Percentiles rank a stretch among this genome's conserved stretches.
Evolutionary conservation across 2,329 filamentous ascomycete species (phyloP).

Genomic region (Cyphellophora europaea): DNA sequence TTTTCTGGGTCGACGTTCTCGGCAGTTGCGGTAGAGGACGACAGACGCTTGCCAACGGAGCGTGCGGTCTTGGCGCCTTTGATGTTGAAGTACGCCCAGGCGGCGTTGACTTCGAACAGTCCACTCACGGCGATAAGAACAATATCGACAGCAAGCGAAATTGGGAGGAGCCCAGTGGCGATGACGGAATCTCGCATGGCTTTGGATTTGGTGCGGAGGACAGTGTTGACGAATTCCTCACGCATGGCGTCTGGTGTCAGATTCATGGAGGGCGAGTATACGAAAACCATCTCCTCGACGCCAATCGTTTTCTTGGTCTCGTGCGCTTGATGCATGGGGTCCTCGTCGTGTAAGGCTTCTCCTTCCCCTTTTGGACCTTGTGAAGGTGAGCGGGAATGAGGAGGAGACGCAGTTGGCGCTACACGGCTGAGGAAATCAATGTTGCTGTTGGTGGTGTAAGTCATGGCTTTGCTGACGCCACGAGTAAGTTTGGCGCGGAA

Average conservation of each 20-base stretch:
- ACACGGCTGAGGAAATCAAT: constrained; percentile 36
- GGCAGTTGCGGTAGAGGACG: constrained; percentile 3
- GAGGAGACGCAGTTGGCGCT: background rate
- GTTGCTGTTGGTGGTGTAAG: constrained; percentile 30
- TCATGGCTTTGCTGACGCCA: constrained; percentile 31
- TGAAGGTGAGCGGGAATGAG: background rate
- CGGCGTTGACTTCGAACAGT: constrained; percentile 22
- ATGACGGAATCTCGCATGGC: constrained; percentile 33
- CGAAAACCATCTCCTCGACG: constrained; percentile 31
- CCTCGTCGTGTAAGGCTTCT: constrained; percentile 20
- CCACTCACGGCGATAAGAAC: constrained; percentile 21
- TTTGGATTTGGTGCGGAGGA: constrained; percentile 32
- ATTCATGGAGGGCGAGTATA: constrained; percentile 27
- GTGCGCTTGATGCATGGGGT: constrained; percentile 22
- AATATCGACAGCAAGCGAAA: constrained; percentile 18
- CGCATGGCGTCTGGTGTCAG: constrained; percentile 25
- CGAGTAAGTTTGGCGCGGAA: constrained; percentile 32
- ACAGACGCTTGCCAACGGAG: constrained; percentile 29
- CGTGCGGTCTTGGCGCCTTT: constrained; percentile 32
- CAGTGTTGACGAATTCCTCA: constrained; percentile 31
- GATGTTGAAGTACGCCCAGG: constrained; percentile 23
- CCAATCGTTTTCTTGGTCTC: constrained; percentile 26
- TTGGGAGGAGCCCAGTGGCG: constrained; percentile 32
- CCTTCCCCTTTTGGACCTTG: constrained; percentile 5
- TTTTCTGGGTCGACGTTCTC: constrained; percentile 5